Evolutionary conservation across 768 basidiomycete species (phyloP).

Genomic region (Xerocomus spinulosus): DNA sequence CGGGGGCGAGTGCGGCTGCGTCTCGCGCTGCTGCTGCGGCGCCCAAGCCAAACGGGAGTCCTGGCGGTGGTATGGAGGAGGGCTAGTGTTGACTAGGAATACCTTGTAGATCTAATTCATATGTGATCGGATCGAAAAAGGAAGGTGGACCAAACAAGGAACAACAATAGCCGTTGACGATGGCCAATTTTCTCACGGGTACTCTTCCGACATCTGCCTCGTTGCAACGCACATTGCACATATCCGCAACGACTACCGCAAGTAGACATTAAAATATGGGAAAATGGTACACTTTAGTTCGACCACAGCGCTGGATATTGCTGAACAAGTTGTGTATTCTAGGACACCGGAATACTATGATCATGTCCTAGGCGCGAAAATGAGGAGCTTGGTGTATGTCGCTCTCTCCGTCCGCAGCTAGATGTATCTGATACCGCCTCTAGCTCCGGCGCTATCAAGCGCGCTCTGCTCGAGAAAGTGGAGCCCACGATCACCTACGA

Average conservation of each 20-base stretch:
- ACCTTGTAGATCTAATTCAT: slow-evolving; percentile 1
- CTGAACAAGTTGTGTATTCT: neutral
- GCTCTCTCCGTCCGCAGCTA: neutral
- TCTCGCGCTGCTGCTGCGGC: slow-evolving; percentile 16
- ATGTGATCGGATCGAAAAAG: neutral
- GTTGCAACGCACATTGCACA: slow-evolving; percentile 14
- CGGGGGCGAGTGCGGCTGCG: slow-evolving; percentile 31
- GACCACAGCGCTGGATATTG: neutral
- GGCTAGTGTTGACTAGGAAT: too few relatives aligned
- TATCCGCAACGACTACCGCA: slow-evolving; percentile 7
- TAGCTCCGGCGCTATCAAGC: slow-evolving; percentile 70
- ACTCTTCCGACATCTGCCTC: slow-evolving; percentile 22
- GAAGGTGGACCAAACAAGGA: slow-evolving; percentile 10
- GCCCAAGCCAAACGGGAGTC: slow-evolving; percentile 34
- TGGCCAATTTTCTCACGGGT: slow-evolving; percentile 19
- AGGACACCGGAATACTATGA: slow-evolving; percentile 75
- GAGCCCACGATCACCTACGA: slow-evolving; percentile 70
- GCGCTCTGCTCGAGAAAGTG: slow-evolving; percentile 58
- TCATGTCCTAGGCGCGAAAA: slow-evolving; percentile 68
- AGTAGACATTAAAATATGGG: slow-evolving; percentile 48
- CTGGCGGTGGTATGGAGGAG: slow-evolving; percentile 21
- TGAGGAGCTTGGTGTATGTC: slow-evolving; percentile 73
- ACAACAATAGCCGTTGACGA: slow-evolving; percentile 20
- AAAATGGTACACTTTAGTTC: slow-evolving; percentile 52
- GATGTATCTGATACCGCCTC: slow-evolving; percentile 1